These are phyloP conservation scores for Jackrogersella minutella DNA, from an alignment of 495 filamentous ascomycete species.

Conservation along the genomic window DNA sequence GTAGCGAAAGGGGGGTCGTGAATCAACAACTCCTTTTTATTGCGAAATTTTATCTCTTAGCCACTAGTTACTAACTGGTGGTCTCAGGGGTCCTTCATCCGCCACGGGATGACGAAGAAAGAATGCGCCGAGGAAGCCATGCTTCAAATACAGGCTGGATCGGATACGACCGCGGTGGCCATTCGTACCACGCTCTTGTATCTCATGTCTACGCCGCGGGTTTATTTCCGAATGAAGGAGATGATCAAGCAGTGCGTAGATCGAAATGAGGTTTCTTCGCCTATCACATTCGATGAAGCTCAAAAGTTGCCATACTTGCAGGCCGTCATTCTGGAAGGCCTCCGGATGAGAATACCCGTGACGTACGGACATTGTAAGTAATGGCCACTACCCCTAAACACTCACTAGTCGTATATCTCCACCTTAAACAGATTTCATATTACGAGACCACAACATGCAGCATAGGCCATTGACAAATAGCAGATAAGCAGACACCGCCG, in stretches of 20 bases:
- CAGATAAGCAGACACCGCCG: conserved; percentile 50
- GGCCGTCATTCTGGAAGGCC: conserved; percentile 58
- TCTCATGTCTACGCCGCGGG: conserved; percentile 53
- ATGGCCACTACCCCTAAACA: background rate
- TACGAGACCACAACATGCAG: background rate
- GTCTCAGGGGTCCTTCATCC: conserved; percentile 49
- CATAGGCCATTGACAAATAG: background rate
- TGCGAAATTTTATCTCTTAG: too few relatives aligned
- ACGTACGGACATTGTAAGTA: conserved; percentile 32
- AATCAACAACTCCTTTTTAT: too few relatives aligned
- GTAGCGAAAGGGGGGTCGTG: too few relatives aligned
- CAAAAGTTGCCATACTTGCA: conserved; percentile 53
- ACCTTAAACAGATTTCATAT: background rate
- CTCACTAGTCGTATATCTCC: background rate
- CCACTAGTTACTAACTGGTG: background rate
- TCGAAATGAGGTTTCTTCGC: conserved; percentile 41
- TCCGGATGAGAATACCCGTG: conserved; percentile 50
- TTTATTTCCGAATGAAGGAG: conserved; percentile 61
- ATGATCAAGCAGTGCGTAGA: conserved; percentile 57
- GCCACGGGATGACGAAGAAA: conserved; percentile 47
- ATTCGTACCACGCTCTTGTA: conserved; percentile 65
- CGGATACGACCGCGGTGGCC: conserved; percentile 68
- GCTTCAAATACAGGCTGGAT: conserved; percentile 63
- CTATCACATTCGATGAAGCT: conserved; percentile 52
- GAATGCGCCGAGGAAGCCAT: conserved; percentile 53